Base-by-base conservation (phyloP, 495 filamentous ascomycete species). In the Podospora pseudoanserina region DNA sequence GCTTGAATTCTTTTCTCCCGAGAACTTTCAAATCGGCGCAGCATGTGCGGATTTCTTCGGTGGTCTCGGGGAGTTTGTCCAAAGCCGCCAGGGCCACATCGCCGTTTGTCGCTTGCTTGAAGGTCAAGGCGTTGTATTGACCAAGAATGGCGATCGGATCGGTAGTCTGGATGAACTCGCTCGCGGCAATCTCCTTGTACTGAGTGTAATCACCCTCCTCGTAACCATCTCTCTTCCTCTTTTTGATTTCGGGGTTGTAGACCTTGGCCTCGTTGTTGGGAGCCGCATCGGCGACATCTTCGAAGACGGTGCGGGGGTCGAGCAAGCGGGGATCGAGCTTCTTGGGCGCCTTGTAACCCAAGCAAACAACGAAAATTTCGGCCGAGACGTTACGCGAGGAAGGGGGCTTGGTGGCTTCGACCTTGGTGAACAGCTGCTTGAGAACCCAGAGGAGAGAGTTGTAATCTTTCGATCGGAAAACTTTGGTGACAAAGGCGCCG, bases 251-350 rank as follows among this genome's bases (percentile, higher is more conserved):
- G 0, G 95, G 95, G 72, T 98, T 96, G 82, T 96, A 99, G 2
- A 99, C 95, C 75, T 94, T 95, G 30, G 94, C 95, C 78, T 99
- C 96, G 73, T 97, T 93, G 76, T 98, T 98, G 11, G 94, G 94
- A 5, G 93, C 90, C 16, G 91, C 88, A 67, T 90, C 92, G 2
- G 90, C 84, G n/a, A 97, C 82, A 79, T 99, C 95, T 57, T 96
- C 94, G 76, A 99, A 99, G 20, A 97, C 96, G 63, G 92, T 87
- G 53, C 89, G 87, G 6, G 95, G 87, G 76, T 99, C 95, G 61
- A 99, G 86, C 74, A 99, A 94, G 67, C 91, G 91, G 4, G 96
- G 93, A 75, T 99, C 95, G 66, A 99, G 86, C 63, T 87, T 86
- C 77, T 96, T 97, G 0, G 95, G 96, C 1, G 95, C 95, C 81